phyloP scores from a whole-genome alignment of 2,329 filamentous ascomycete species.

The Colletotrichum sp. region DNA sequence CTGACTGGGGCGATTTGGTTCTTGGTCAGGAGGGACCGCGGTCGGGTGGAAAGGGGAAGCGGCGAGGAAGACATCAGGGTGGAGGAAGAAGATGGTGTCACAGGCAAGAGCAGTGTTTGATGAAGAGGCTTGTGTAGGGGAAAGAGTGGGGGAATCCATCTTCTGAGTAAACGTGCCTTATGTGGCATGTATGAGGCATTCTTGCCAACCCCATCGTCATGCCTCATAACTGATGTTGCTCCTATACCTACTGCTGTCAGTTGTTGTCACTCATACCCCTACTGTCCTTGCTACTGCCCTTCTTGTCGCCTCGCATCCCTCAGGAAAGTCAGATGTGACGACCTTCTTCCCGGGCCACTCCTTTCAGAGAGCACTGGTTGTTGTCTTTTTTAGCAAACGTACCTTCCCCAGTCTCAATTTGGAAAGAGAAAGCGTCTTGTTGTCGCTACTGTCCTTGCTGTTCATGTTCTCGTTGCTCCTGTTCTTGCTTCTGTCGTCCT shows the following conservation, averaged over 20 bases:
- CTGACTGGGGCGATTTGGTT: constrained; percentile 8
- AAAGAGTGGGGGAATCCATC: neutral
- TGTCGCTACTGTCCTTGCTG: neutral
- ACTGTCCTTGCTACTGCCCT: too few species aligned
- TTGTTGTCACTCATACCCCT: neutral
- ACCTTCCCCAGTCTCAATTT: neutral
- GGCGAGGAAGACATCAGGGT: neutral
- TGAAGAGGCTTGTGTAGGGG: neutral
- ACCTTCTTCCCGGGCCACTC: too few species aligned
- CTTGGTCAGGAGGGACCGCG: neutral
- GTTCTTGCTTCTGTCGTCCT: neutral
- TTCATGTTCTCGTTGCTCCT: neutral
- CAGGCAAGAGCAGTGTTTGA: neutral
- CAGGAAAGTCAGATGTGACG: too few species aligned
- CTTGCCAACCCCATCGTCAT: neutral
- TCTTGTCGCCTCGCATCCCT: too few species aligned
- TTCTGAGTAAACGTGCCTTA: neutral
- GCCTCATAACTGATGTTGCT: neutral
- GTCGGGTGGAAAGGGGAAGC: neutral
- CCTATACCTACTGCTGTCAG: neutral
- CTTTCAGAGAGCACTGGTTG: too few species aligned
- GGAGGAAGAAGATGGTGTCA: neutral
- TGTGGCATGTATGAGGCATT: neutral
- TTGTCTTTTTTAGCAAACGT: neutral
- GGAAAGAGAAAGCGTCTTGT: neutral